Base-by-base conservation (phyloP, 2,329 filamentous ascomycete species). In the Fusarium napiforme region DNA sequence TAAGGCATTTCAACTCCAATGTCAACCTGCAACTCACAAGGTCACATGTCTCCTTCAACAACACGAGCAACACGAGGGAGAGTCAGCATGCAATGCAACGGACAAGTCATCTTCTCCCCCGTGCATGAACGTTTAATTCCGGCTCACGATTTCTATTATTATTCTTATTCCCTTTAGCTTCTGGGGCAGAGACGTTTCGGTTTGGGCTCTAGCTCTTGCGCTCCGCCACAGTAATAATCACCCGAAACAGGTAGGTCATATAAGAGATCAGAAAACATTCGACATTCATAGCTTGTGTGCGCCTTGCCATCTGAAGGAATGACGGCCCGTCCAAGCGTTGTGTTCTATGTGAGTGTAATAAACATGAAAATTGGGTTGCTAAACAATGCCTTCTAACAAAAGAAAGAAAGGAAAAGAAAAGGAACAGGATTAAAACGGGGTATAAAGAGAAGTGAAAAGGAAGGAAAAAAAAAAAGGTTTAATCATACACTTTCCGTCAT, bases 401-500 rank as follows among this genome's bases (percentile, higher is more conserved):
- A 32, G 43, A 49, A 42, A 58, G 43, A 42, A 63, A 39, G 7
- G n/a, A 46, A 63, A 39, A 9, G n/a, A 47, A 21, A 47, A 11
- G 5, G 3, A 50, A 32, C 30, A 72, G 18, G 43, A 74, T 72
- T 74, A 74, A 50, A 69, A 56, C 15, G 5, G 65, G 71, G 71
- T 73, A 73, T 74, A 73, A 52, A 57, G 37, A 62, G 46, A 53
- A 66, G 36, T 45, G 36, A 40, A 39, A 49, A 34, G 32, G 32
- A 15, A 32, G 46, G 43, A 46, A 7, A 45, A 11, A 32, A 52
- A 49, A 46, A 7, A 45, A 11, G 42, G 34, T 26, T 49, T 49
- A 74, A 34, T 73, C 47, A 60, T 73, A 73, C 71, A 72, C 56
- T 43, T 60, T 52, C 60, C 47, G 28, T 74, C 71, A 62, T 74